Base-by-base conservation (phyloP, 192 early-diverging fungal genomes). In the Physocladia obscura region DNA sequence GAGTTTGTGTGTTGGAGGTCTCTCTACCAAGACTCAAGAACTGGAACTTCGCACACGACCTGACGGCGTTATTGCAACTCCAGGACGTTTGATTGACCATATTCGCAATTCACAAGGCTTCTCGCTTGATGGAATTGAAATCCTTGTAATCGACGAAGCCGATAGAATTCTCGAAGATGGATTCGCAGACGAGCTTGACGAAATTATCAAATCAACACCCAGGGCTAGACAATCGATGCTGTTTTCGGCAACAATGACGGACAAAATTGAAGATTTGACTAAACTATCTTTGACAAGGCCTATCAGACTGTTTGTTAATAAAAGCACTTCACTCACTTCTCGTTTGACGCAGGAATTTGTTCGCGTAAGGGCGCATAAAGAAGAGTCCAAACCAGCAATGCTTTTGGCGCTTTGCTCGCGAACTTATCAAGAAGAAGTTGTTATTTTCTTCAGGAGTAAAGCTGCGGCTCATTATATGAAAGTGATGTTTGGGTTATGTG, bases 171-270 rank as follows among this genome's bases (percentile, higher is more conserved):
- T 99, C 6, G 97, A 99, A 76, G 95, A 97, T 75, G 97, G 97
- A 29, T 99, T 99, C 75, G 85, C 90, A 13, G 95, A 89, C 65
- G 97, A 99, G 74, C 85, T 99, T 52, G 90, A 89, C 17, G 95
- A 99, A 76, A 97, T 99, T 76, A 84, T 99, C 73, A 90, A 89
- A 56, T 57, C 89, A 47, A 92, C 91, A 47, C 97, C 97, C 2
- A 85, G 87, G 60, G 85, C 83, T 48, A 87, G 97, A 50, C 97
- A 99, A 74, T 95, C 96, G 1, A 96, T 99, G 94, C 81, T 99
- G 4, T 99, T 99, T 79, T 99, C 97, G 27, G 97, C 97, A 22
- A 99, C 97, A 17, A 98, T 98, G 97, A 99, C 97, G 5, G 94
- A 97, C 74, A 95, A 96, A 63, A 90, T 97, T 34, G 94, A 99